phyloP scores from a whole-genome alignment of 1,139 yeast species.

The Geotrichum klebahnii region DNA sequence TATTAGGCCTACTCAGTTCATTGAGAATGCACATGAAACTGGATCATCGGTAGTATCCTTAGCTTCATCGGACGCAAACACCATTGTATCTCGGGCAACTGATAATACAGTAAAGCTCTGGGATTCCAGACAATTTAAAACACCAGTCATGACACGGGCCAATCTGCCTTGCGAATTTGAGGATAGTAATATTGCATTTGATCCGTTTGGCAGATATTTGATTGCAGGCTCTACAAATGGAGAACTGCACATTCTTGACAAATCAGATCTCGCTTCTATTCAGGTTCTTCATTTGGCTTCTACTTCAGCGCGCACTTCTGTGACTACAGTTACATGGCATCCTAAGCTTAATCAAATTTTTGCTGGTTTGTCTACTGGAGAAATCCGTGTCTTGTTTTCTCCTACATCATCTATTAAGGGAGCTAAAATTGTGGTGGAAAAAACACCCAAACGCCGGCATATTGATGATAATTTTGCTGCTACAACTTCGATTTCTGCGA shows the following conservation, averaged over 20 bases:
- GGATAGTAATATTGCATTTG: slow-evolving; percentile 29
- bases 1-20: slow-evolving; percentile 32
- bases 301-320: slow-evolving; percentile 3
- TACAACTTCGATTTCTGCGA: slow-evolving; percentile 35
- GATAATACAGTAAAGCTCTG: slow-evolving; percentile 38
- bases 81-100: slow-evolving; percentile 33
- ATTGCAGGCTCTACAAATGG: slow-evolving; percentile 30
- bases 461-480: slow-evolving; percentile 38
- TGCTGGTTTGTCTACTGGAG: slow-evolving; percentile 38
- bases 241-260: slow-evolving; percentile 38
- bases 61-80: slow-evolving; percentile 23
- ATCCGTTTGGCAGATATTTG: slow-evolving; percentile 34
- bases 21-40: slow-evolving; percentile 30
- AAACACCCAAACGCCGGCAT: slow-evolving; percentile 39
- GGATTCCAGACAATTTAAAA: slow-evolving; percentile 38
- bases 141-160: slow-evolving; percentile 36
- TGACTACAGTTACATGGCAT: slow-evolving; percentile 38
- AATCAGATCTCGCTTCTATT: slow-evolving; percentile 38
- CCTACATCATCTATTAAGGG: slow-evolving; percentile 40
- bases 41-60: slow-evolving; percentile 27
- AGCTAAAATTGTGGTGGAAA: slow-evolving; percentile 36
- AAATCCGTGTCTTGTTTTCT: slow-evolving; percentile 37
- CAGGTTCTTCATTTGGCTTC: slow-evolving; percentile 26
- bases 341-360: slow-evolving; percentile 38
- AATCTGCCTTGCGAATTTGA: slow-evolving; percentile 29